Percentiles rank a stretch among this genome's conserved stretches.
These are phyloP conservation scores for Cymbopogon flexuosus DNA, from an alignment of 202 grass and related monocot genomes.

Conservation along the genomic window DNA sequence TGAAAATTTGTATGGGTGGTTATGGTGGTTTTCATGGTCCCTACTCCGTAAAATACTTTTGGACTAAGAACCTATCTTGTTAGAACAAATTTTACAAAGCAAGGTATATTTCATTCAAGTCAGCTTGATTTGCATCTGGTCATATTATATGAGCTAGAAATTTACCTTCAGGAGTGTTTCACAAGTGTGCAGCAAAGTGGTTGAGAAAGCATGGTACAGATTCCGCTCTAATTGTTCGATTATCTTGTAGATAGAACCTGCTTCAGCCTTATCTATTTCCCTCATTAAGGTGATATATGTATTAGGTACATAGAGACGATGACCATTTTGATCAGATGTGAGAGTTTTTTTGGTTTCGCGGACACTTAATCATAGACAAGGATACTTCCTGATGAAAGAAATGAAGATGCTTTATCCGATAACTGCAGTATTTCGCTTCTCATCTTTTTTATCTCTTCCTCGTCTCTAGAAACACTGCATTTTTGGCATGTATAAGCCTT, in stretches of 20 bases:
- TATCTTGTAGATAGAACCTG: constrained; percentile 52
- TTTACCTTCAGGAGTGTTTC: constrained; percentile 85
- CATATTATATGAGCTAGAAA: constrained; percentile 11
- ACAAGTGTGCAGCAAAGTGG: constrained; percentile 59
- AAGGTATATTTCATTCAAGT: neutral
- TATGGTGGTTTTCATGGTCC: neutral
- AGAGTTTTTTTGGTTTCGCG: neutral
- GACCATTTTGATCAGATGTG: neutral
- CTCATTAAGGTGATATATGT: constrained; percentile 44
- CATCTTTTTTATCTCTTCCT: constrained; percentile 49
- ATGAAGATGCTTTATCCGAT: constrained; percentile 54
- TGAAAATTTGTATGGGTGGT: neutral
- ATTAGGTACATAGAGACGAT: neutral
- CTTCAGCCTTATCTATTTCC: constrained; percentile 59
- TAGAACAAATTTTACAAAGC: neutral
- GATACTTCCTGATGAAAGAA: constrained; percentile 68
- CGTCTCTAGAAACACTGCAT: constrained; percentile 62
- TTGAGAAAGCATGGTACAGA: constrained; percentile 62
- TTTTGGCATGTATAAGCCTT: constrained; percentile 63
- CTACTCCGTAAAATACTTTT: neutral
- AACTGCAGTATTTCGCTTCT: constrained; percentile 41
- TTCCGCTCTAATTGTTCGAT: constrained; percentile 57
- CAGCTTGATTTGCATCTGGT: neutral
- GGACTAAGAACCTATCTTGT: neutral
- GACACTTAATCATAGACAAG: constrained; percentile 28